These are phyloP conservation scores for Neurospora cerealis DNA, from an alignment of 495 filamentous ascomycete genomes.

Conservation along the genomic window DNA sequence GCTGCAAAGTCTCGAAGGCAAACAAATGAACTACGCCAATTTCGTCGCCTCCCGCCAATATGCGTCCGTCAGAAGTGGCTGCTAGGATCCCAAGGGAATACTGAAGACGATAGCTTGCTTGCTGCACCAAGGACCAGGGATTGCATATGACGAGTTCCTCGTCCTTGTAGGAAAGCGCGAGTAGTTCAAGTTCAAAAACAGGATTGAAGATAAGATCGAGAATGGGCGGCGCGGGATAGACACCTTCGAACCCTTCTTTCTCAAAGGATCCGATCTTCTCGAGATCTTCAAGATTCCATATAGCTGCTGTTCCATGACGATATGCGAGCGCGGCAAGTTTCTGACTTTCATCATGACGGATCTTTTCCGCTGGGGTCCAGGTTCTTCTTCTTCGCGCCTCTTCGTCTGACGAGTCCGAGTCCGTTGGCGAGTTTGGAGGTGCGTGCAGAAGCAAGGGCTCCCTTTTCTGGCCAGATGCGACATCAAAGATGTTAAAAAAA, in stretches of 20 bases:
- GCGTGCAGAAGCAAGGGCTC: too few relatives aligned
- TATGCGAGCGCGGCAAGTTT: too few relatives aligned
- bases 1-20: slow-evolving; percentile 2
- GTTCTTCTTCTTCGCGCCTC: too few relatives aligned
- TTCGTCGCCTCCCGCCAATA: background rate
- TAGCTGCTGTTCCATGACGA: too few relatives aligned
- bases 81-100: background rate
- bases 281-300: too few relatives aligned
- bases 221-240: slow-evolving; percentile 5
- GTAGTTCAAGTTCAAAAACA: background rate
- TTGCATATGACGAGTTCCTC: slow-evolving; percentile 1
- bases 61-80: slow-evolving; percentile 2
- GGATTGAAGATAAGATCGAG: slow-evolving; percentile 5
- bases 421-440: background rate
- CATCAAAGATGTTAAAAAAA: too few relatives aligned
- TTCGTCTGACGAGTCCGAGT: slow-evolving; percentile 9
- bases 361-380: too few relatives aligned
- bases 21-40: slow-evolving; percentile 1
- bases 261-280: slow-evolving; percentile 7
- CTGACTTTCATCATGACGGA: too few relatives aligned
- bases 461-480: too few relatives aligned
- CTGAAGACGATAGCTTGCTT: background rate
- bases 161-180: slow-evolving; percentile 8
- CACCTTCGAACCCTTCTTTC: slow-evolving; percentile 14
- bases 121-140: slow-evolving; percentile 2